Evolutionary conservation across 306 rosid genomes (phyloP).

Genomic region (Coriaria nepalensis): DNA sequence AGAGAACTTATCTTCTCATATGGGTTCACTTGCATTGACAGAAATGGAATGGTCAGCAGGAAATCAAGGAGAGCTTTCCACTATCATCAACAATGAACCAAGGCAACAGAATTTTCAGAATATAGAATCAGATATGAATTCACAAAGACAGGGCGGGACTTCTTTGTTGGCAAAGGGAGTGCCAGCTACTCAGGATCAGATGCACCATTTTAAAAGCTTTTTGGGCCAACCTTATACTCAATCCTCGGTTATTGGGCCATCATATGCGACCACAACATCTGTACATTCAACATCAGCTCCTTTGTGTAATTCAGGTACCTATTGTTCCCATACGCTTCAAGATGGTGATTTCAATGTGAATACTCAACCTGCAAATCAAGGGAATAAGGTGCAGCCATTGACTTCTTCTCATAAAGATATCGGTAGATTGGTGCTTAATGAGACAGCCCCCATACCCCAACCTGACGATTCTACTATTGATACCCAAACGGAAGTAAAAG

Average conservation of each 20-base stretch:
- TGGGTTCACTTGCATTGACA: constrained; percentile 91
- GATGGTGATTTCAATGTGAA: constrained; percentile 29
- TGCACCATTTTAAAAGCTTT: constrained; percentile 59
- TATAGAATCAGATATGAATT: constrained; percentile 32
- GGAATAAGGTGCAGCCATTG: constrained; percentile 20
- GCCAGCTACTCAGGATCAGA: constrained; percentile 44
- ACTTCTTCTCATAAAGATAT: constrained; percentile 23
- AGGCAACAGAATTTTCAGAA: constrained; percentile 32
- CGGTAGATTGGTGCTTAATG: constrained; percentile 24
- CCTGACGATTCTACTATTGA: constrained; percentile 23
- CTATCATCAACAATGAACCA: constrained; percentile 30
- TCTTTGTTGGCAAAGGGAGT: constrained; percentile 47
- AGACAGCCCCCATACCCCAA: constrained; percentile 21
- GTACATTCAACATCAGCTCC: constrained; percentile 81
- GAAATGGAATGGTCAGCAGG: constrained; percentile 72
- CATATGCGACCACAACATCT: constrained; percentile 76
- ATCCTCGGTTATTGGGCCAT: constrained; percentile 58
- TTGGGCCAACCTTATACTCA: constrained; percentile 63
- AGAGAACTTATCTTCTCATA: constrained; percentile 75
- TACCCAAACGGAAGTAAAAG: constrained; percentile 26
- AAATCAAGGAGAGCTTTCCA: constrained; percentile 41
- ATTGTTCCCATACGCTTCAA: constrained; percentile 32
- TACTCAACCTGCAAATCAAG: constrained; percentile 22
- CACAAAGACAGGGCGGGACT: constrained; percentile 40
- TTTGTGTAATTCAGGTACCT: constrained; percentile 53